These are phyloP conservation scores for Infundibulicybe gibba DNA, from an alignment of 768 basidiomycete genomes.

Conservation along the genomic window DNA sequence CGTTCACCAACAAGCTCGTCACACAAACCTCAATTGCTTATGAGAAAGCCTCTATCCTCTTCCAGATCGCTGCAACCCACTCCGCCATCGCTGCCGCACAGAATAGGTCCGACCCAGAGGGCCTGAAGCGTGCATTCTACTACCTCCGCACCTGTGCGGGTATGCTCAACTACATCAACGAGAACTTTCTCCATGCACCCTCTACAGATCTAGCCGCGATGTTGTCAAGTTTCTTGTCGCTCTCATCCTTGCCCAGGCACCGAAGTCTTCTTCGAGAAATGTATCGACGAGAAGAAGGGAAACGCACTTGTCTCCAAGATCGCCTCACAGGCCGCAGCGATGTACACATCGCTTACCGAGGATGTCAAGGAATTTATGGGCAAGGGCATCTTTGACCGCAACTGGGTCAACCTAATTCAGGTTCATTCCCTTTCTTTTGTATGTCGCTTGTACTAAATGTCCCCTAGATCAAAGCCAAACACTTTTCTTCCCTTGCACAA, in stretches of 20 bases:
- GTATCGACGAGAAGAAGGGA: slow-evolving; percentile 88
- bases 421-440: slow-evolving; percentile 29
- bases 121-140: slow-evolving; percentile 89
- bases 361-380: slow-evolving; percentile 97
- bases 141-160: slow-evolving; percentile 89
- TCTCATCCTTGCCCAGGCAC: slow-evolving; percentile 89
- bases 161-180: slow-evolving; percentile 98
- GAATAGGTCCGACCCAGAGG: slow-evolving; percentile 85
- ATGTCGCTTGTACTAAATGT: slow-evolving; percentile 1
- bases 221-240: slow-evolving; percentile 90
- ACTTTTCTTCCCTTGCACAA: slow-evolving; percentile 82
- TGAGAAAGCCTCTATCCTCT: slow-evolving; percentile 96
- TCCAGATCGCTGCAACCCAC: slow-evolving; percentile 93
- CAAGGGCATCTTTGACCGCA: slow-evolving; percentile 92
- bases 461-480: slow-evolving; percentile 82
- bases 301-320: slow-evolving; percentile 78
- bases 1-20: slow-evolving; percentile 91
- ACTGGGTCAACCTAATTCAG: slow-evolving; percentile 88
- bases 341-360: slow-evolving; percentile 83
- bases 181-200: slow-evolving; percentile 98
- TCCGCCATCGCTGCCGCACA: slow-evolving; percentile 87
- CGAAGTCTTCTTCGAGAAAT: slow-evolving; percentile 95
- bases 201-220: slow-evolving; percentile 93
- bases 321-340: slow-evolving; percentile 72
- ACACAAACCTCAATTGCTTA: slow-evolving; percentile 96